Percentiles rank a stretch among this genome's conserved stretches.
Conservation (phyloP, 2,329 filamentous ascomycete species). For the Monosporascus sp. region DNA sequence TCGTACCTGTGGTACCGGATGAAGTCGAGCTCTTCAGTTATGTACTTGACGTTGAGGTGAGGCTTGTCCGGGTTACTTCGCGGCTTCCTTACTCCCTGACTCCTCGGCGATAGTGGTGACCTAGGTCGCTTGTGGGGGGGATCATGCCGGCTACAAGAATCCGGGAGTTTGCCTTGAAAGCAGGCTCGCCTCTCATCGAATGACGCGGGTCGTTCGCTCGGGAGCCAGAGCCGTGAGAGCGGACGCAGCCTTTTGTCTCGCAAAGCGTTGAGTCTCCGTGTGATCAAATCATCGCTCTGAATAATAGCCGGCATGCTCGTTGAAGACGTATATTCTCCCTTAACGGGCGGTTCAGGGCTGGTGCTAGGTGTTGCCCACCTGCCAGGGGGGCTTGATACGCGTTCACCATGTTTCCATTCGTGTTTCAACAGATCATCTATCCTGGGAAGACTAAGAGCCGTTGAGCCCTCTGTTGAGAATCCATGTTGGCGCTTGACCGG, state of each 20-base stretch:
- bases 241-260: slow-evolving; percentile 8
- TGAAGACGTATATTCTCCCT: slow-evolving; percentile 5
- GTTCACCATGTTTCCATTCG: not conserved
- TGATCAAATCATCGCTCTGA: slow-evolving; percentile 14
- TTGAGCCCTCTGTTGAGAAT: not conserved
- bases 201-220: not conserved
- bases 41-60: slow-evolving; percentile 28
- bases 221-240: slow-evolving; percentile 9
- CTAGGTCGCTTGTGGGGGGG: not conserved
- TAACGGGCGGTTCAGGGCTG: slow-evolving; percentile 12
- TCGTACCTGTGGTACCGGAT: slow-evolving; percentile 25
- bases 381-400: not conserved
- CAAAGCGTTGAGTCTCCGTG: slow-evolving; percentile 16
- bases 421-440: slow-evolving; percentile 6
- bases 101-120: slow-evolving; percentile 2
- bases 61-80: slow-evolving; percentile 4
- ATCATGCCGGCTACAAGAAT: slow-evolving; percentile 1
- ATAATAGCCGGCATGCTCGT: slow-evolving; percentile 1
- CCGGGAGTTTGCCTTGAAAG: not conserved
- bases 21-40: slow-evolving; percentile 21
- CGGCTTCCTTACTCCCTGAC: slow-evolving; percentile 1
- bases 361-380: slow-evolving; percentile 8
- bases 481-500: not conserved
- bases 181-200: not conserved
- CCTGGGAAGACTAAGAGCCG: slow-evolving; percentile 8